phyloP scores from a whole-genome alignment of 306 rosid species.

The Cucumis sativus region DNA sequence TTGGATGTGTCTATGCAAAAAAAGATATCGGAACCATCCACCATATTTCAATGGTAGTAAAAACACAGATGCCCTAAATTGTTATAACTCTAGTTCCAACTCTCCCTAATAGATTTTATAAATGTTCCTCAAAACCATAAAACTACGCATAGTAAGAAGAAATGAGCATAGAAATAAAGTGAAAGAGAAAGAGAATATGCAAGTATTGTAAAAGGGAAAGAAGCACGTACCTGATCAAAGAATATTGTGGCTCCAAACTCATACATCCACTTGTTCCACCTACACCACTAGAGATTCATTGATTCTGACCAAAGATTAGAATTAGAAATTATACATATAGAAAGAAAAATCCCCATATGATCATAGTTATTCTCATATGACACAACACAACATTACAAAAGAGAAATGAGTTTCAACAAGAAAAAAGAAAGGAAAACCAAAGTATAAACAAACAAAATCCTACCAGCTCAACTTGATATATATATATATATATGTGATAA shows the following conservation, averaged over 20 bases:
- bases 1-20: not conserved
- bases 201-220: not conserved
- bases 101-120: not conserved
- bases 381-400: not conserved
- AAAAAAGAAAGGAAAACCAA: not conserved
- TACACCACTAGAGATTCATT: not conserved
- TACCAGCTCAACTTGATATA: not conserved
- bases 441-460: not conserved
- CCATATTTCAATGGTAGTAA: not conserved
- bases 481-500: not conserved
- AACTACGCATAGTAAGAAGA: not conserved
- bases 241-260: not conserved
- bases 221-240: not conserved
- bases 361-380: not conserved
- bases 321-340: slow-evolving; percentile 10
- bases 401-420: slow-evolving; percentile 1
- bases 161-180: too few relatives aligned
- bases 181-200: not conserved
- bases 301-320: slow-evolving; percentile 8
- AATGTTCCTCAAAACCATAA: not conserved
- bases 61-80: not conserved
- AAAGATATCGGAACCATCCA: not conserved
- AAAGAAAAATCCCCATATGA: not conserved
- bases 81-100: not conserved
- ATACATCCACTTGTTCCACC: slow-evolving; percentile 2